Evolutionary conservation across 768 basidiomycete species (phyloP).

Genomic region (Pleurotus ostreatus): DNA sequence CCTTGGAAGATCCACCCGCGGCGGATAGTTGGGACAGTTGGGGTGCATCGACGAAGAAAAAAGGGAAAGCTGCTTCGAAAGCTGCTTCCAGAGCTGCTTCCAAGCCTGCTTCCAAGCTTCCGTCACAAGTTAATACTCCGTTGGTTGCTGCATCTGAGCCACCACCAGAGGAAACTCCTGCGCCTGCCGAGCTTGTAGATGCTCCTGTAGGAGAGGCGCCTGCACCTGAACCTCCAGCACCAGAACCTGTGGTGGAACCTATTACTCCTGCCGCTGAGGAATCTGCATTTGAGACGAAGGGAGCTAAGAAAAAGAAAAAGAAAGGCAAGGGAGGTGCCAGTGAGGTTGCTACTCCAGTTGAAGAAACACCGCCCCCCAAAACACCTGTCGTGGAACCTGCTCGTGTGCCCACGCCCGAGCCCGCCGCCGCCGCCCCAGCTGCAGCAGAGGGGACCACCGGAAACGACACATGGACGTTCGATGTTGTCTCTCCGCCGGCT

Average conservation of each 20-base stretch:
- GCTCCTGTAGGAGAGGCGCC: neutral
- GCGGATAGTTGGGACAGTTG: neutral
- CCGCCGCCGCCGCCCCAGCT: neutral
- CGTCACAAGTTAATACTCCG: slow-evolving; percentile 2
- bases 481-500: slow-evolving; percentile 1
- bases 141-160: neutral
- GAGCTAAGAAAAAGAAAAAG: neutral
- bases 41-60: neutral
- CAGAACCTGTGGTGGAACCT: neutral
- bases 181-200: neutral
- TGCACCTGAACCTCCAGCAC: neutral
- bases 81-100: neutral
- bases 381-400: neutral
- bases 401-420: neutral
- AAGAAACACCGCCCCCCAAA: neutral
- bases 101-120: neutral
- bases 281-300: neutral
- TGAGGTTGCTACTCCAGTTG: neutral
- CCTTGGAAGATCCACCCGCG: neutral
- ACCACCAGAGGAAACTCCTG: neutral
- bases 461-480: neutral
- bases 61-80: neutral
- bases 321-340: neutral
- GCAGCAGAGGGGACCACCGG: neutral
- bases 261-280: neutral